Conservation (phyloP, 768 basidiomycete species). For the Boletus eberwhitei region DNA sequence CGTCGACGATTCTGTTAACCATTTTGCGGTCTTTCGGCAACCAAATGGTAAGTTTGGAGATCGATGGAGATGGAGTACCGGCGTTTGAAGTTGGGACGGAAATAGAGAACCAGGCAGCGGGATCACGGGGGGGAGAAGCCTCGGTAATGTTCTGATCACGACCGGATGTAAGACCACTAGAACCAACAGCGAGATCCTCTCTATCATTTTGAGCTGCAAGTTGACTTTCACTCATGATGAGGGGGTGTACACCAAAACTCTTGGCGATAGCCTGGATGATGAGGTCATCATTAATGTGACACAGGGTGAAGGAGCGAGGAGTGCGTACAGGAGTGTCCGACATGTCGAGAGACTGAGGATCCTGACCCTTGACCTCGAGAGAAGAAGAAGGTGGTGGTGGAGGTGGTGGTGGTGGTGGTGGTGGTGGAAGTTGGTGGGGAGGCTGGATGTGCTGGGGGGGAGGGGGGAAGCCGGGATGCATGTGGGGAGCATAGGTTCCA, state of each 20-base stretch:
- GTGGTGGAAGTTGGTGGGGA: conserved; percentile 23
- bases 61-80: conserved; percentile 14
- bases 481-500: conserved; percentile 51
- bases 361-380: conserved; percentile 63
- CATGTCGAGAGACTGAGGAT: conserved; percentile 78
- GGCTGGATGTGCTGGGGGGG: conserved; percentile 36
- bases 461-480: conserved; percentile 59
- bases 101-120: conserved; percentile 57
- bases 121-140: conserved; percentile 55
- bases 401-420: conserved; percentile 7
- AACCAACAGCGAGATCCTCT: conserved; percentile 78
- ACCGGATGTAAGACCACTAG: conserved; percentile 64
- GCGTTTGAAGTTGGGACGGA: conserved; percentile 47
- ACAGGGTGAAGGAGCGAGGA: neutral
- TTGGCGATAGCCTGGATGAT: conserved; percentile 59
- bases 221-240: conserved; percentile 64
- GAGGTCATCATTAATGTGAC: conserved; percentile 5
- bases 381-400: neutral
- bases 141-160: conserved; percentile 61
- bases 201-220: conserved; percentile 50
- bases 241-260: conserved; percentile 72
- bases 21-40: conserved; percentile 74
- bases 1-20: conserved; percentile 57
- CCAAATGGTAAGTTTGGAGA: conserved; percentile 47
- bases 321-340: conserved; percentile 56